Percentiles rank a stretch among this genome's conserved stretches.
Evolutionary conservation across 495 filamentous ascomycete species (phyloP).

Genomic region (Aspergillus egyptiacus): DNA sequence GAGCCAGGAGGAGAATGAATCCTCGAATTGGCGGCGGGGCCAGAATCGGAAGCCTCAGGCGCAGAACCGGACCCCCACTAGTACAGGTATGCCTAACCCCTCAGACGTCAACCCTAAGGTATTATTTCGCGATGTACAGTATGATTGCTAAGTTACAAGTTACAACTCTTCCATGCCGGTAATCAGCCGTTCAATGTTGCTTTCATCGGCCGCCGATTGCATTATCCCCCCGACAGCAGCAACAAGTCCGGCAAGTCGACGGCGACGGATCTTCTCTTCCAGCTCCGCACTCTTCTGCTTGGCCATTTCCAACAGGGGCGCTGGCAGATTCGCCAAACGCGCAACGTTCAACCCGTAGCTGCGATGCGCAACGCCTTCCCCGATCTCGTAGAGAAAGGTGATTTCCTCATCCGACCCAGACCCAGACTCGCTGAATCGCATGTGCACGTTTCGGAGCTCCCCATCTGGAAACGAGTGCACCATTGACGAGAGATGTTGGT

Average conservation of each 20-base stretch:
- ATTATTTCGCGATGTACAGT: background rate
- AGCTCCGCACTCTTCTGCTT: constrained; percentile 71
- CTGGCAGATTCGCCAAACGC: constrained; percentile 74
- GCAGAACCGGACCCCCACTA: too few relatives aligned
- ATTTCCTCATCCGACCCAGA: constrained; percentile 47
- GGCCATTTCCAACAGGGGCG: constrained; percentile 68
- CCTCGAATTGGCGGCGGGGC: background rate
- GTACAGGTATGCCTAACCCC: background rate
- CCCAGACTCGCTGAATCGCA: constrained; percentile 64
- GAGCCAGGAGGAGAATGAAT: constrained; percentile 1
- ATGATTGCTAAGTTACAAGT: too few relatives aligned
- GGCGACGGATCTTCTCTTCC: constrained; percentile 64
- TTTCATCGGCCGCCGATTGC: constrained; percentile 17
- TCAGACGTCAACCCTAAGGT: background rate
- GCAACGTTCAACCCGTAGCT: constrained; percentile 95
- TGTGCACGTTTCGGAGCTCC: constrained; percentile 71
- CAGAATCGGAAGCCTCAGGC: background rate
- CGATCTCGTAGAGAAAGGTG: constrained; percentile 78
- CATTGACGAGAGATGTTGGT: constrained; percentile 74
- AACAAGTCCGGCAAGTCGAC: constrained; percentile 45
- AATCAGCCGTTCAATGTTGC: constrained; percentile 30
- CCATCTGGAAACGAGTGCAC: constrained; percentile 56
- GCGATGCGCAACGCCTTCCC: constrained; percentile 83
- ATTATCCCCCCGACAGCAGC: constrained; percentile 38
- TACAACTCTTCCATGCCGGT: constrained; percentile 37